A percentile compares a stretch with the other conserved stretches of the same genome.
Conservation (phyloP, 805 yeast species). For the Candida khao-thaluensis region DNA sequence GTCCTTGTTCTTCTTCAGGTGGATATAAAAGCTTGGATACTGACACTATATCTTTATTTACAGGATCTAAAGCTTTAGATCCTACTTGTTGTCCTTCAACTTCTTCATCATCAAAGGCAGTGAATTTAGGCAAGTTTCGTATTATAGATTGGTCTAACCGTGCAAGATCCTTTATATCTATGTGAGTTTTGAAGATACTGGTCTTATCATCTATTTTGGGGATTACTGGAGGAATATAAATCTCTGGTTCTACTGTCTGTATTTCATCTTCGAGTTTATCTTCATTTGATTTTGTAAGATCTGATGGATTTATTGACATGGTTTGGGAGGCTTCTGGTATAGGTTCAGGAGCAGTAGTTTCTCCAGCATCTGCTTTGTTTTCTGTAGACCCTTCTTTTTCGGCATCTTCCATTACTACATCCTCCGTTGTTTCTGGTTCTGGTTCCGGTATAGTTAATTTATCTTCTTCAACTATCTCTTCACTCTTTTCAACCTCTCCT, state of each 20-base stretch:
- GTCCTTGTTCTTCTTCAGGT: constrained; percentile 59
- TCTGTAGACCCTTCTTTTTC: constrained; percentile 8
- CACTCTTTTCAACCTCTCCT: constrained; percentile 14
- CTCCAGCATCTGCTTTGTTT: background rate
- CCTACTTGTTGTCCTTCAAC: constrained; percentile 14
- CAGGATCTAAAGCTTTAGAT: constrained; percentile 25
- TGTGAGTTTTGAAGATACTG: constrained; percentile 47
- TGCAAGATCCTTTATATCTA: constrained; percentile 41
- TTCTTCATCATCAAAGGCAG: constrained; percentile 44
- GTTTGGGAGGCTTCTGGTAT: too few relatives aligned
- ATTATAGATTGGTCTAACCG: constrained; percentile 48
- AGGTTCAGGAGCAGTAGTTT: background rate
- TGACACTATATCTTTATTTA: constrained; percentile 44
- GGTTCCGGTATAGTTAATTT: constrained; percentile 4
- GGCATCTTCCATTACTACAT: constrained; percentile 1
- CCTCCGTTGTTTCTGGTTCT: background rate
- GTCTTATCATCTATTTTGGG: constrained; percentile 13
- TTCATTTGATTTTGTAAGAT: background rate
- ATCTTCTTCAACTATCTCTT: constrained; percentile 9
- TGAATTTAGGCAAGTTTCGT: constrained; percentile 46
- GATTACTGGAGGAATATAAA: constrained; percentile 1
- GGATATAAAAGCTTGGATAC: constrained; percentile 68
- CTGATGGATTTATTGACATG: constrained; percentile 4
- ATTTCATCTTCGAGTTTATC: constrained; percentile 1
- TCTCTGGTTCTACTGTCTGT: constrained; percentile 13